Percentiles rank a stretch among this genome's conserved stretches.
These are phyloP conservation scores for Spatholobus suberectus DNA, from an alignment of 306 rosid species.

Conservation along the genomic window DNA sequence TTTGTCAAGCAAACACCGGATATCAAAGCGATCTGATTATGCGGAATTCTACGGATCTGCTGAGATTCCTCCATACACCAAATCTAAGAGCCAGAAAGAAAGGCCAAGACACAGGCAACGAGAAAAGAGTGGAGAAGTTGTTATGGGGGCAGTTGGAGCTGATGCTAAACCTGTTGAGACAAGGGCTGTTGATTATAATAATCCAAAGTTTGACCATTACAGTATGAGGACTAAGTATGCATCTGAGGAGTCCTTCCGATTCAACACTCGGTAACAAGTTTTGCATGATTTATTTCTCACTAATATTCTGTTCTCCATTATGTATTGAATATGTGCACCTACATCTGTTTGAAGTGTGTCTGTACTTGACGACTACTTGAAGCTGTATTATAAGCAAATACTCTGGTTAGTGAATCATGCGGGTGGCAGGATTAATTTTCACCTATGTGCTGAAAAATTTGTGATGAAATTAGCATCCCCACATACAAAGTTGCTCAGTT, in stretches of 20 bases:
- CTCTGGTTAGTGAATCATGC: slow-evolving; percentile 31
- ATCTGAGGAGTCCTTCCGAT: slow-evolving; percentile 58
- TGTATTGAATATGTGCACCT: slow-evolving; percentile 43
- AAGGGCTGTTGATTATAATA: slow-evolving; percentile 58
- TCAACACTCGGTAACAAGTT: slow-evolving; percentile 43
- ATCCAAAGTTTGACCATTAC: slow-evolving; percentile 70
- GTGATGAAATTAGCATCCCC: slow-evolving; percentile 4
- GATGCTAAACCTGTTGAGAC: slow-evolving; percentile 63
- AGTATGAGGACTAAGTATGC: slow-evolving; percentile 73
- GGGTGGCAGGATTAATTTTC: slow-evolving; percentile 17
- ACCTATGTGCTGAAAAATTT: slow-evolving; percentile 13
- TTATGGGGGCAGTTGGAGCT: slow-evolving; percentile 53
- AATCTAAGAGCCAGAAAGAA: slow-evolving; percentile 88
- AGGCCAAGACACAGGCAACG: slow-evolving; percentile 83
- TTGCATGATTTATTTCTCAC: slow-evolving; percentile 16
- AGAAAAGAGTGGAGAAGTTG: slow-evolving; percentile 80
- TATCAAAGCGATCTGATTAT: slow-evolving; percentile 73
- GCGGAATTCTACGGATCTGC: slow-evolving; percentile 80
- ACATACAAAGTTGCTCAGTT: slow-evolving; percentile 3
- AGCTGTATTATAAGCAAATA: slow-evolving; percentile 40
- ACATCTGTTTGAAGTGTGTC: slow-evolving; percentile 30
- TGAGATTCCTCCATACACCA: slow-evolving; percentile 65
- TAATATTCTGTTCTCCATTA: slow-evolving; percentile 40
- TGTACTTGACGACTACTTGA: slow-evolving; percentile 27
- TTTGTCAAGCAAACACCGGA: slow-evolving; percentile 76